These are phyloP conservation scores for Stereum hirsutum DNA, from an alignment of 1,284 basidiomycete genomes.

Conservation along the genomic window DNA sequence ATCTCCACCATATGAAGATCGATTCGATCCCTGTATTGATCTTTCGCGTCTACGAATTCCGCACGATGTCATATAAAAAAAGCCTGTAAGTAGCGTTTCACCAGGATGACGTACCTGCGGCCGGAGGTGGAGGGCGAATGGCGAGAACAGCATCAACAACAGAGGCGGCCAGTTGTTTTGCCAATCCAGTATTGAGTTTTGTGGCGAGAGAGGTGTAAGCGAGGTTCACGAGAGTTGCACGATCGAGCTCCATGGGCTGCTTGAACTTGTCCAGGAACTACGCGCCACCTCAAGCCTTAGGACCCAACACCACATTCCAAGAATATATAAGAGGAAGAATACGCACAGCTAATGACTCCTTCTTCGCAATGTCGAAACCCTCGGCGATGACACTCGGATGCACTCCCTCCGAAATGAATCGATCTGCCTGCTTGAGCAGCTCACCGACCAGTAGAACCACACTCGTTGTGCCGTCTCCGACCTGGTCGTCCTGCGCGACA, in stretches of 20 bases:
- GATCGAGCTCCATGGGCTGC: slow-evolving; percentile 68
- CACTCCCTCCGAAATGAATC: slow-evolving; percentile 96
- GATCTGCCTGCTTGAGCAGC: slow-evolving; percentile 94
- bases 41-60: slow-evolving; percentile 37
- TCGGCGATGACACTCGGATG: slow-evolving; percentile 95
- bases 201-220: slow-evolving; percentile 94
- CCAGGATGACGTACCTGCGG: slow-evolving; percentile 49
- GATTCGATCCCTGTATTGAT: slow-evolving; percentile 80
- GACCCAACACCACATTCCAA: slow-evolving; percentile 6
- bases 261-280: slow-evolving; percentile 94
- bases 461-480: slow-evolving; percentile 97
- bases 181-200: slow-evolving; percentile 81
- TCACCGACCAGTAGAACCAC: slow-evolving; percentile 98
- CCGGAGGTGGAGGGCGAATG: slow-evolving; percentile 67
- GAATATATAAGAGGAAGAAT: slow-evolving; percentile 5
- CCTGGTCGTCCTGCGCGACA: slow-evolving; percentile 98
- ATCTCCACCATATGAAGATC: slow-evolving; percentile 99
- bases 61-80: slow-evolving; percentile 1
- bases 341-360: slow-evolving; percentile 81
- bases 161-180: slow-evolving; percentile 85
- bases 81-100: slow-evolving; percentile 11
- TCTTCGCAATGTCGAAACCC: slow-evolving; percentile 96
- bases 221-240: slow-evolving; percentile 86
- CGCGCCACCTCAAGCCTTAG: neutral
- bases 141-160: slow-evolving; percentile 94